Conservation (phyloP, 768 basidiomycete genomes). For the Megacollybia marginata region DNA sequence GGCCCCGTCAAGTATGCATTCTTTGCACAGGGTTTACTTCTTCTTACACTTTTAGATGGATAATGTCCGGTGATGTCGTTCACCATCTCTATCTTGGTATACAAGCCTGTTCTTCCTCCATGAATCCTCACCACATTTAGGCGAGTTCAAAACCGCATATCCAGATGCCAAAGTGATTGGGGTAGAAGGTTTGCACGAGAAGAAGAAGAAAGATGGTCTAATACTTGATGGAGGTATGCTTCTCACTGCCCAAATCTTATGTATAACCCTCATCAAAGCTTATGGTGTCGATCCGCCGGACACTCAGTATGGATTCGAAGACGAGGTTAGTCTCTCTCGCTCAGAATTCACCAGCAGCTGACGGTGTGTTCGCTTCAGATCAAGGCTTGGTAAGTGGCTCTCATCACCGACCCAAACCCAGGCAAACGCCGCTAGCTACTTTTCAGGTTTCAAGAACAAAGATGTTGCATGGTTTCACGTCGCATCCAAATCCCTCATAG, state of each 20-base stretch:
- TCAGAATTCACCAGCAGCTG: not conserved
- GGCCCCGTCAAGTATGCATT: conserved; percentile 58
- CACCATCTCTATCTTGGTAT: conserved; percentile 55
- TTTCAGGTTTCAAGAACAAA: conserved; percentile 64
- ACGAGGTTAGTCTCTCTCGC: conserved; percentile 31
- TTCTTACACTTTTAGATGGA: conserved; percentile 30
- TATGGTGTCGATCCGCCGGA: conserved; percentile 59
- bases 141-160: conserved; percentile 62
- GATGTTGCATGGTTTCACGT: conserved; percentile 81
- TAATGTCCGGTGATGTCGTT: conserved; percentile 49
- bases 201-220: conserved; percentile 44
- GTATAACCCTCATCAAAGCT: conserved; percentile 19
- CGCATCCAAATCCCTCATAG: conserved; percentile 61
- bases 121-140: conserved; percentile 17
- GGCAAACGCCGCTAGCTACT: conserved; percentile 40
- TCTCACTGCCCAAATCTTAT: not conserved
- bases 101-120: conserved; percentile 12
- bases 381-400: conserved; percentile 4
- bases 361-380: not conserved
- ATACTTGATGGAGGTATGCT: conserved; percentile 57
- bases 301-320: conserved; percentile 74
- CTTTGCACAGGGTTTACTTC: not conserved
- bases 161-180: conserved; percentile 68
- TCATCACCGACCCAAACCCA: not conserved
- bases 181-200: conserved; percentile 45